These are phyloP conservation scores for Boechera retrofracta DNA, from an alignment of 345 rosid genomes.

Conservation along the genomic window DNA sequence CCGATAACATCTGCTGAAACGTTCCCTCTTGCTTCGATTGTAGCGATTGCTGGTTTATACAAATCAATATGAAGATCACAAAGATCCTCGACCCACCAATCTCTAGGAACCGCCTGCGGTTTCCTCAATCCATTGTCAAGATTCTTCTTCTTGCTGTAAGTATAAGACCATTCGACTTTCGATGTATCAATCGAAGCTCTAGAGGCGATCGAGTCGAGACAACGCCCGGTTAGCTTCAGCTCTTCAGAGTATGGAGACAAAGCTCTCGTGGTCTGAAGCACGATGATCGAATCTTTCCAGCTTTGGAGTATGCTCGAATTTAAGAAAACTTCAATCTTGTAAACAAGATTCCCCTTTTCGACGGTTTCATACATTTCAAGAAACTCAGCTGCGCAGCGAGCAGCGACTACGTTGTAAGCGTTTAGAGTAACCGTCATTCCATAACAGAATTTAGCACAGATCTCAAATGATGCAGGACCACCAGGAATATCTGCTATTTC, in stretches of 20 bases:
- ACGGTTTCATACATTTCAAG: slow-evolving; percentile 72
- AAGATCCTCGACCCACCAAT: slow-evolving; percentile 93
- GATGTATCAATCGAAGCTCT: slow-evolving; percentile 65
- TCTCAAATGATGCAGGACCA: slow-evolving; percentile 89
- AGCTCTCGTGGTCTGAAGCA: slow-evolving; percentile 67
- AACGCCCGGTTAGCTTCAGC: slow-evolving; percentile 62
- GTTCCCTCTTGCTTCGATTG: slow-evolving; percentile 56
- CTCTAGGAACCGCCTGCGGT: slow-evolving; percentile 65
- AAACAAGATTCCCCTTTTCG: slow-evolving; percentile 73
- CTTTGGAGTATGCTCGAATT: slow-evolving; percentile 71
- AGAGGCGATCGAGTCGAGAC: slow-evolving; percentile 71
- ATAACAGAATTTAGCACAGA: slow-evolving; percentile 92
- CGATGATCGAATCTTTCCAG: slow-evolving; percentile 83
- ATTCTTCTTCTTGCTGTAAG: slow-evolving; percentile 67
- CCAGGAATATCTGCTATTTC: slow-evolving; percentile 79
- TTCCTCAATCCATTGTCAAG: slow-evolving; percentile 64
- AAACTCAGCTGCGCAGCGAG: slow-evolving; percentile 88
- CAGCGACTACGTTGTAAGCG: slow-evolving; percentile 86
- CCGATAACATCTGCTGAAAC: slow-evolving; percentile 62
- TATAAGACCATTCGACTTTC: slow-evolving; percentile 80
- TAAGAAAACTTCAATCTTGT: slow-evolving; percentile 78
- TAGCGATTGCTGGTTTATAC: slow-evolving; percentile 58
- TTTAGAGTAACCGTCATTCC: slow-evolving; percentile 92
- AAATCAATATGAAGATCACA: slow-evolving; percentile 70
- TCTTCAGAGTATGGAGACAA: slow-evolving; percentile 65